Evolutionary conservation across 1,139 yeast species (phyloP).

Genomic region (Lodderomyces pseudojiufengensis): DNA sequence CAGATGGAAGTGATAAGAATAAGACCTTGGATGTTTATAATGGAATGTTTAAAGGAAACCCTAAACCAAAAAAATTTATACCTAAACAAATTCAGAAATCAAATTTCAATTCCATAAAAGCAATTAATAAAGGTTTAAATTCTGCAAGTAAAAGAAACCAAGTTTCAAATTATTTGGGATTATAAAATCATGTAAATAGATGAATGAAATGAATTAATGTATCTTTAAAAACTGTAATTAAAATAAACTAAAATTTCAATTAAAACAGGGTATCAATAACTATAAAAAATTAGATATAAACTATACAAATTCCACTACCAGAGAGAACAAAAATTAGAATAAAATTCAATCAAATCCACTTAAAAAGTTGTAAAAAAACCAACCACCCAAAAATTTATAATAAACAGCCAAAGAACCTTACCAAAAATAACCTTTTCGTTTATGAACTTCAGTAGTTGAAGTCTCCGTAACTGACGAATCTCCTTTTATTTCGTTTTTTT

Average conservation of each 20-base stretch:
- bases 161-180: conserved; percentile 26
- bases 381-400: too few species aligned
- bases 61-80: conserved; percentile 68
- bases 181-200: conserved; percentile 8
- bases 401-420: conserved; percentile 8
- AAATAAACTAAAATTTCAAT: too few species aligned
- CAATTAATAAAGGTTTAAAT: conserved; percentile 20
- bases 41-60: conserved; percentile 72
- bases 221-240: too few species aligned
- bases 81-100: conserved; percentile 47
- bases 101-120: conserved; percentile 37
- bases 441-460: conserved; percentile 8
- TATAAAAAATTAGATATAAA: too few species aligned
- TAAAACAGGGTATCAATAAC: too few species aligned
- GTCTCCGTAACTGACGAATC: neutral
- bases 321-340: too few species aligned
- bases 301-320: too few species aligned
- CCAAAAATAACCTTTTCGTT: conserved; percentile 17
- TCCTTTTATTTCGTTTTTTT: conserved; percentile 6
- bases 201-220: neutral
- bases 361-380: too few species aligned
- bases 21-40: conserved; percentile 73
- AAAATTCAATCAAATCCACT: too few species aligned
- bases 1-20: conserved; percentile 61
- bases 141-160: conserved; percentile 17